Percentiles rank a stretch among this genome's conserved stretches.
These are phyloP conservation scores for Vicia villosa DNA, from an alignment of 306 rosid genomes.

Conservation along the genomic window DNA sequence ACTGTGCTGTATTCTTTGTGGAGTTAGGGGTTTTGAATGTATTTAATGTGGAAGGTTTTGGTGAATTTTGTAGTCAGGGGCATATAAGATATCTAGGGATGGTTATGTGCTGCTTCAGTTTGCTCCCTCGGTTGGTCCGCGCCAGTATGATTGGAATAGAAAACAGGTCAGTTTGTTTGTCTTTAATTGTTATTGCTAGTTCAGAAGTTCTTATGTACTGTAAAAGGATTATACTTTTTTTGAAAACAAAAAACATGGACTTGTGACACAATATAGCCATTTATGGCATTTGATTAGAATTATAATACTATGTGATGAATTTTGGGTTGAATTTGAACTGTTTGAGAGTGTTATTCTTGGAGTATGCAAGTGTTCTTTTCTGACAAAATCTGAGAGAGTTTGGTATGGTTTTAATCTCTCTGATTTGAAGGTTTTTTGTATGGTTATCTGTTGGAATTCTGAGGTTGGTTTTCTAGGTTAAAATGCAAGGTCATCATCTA, in stretches of 20 bases:
- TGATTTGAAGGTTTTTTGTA: slow-evolving; percentile 30
- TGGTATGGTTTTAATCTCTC: neutral
- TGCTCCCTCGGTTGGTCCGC: slow-evolving; percentile 78
- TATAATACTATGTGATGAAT: neutral
- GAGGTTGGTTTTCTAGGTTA: slow-evolving; percentile 21
- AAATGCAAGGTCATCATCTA: slow-evolving; percentile 18
- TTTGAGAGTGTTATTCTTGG: neutral
- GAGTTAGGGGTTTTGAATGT: neutral
- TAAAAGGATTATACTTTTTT: neutral
- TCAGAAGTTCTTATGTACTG: neutral
- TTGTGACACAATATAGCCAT: neutral
- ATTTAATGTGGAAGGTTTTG: slow-evolving; percentile 24
- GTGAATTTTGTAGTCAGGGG: slow-evolving; percentile 67
- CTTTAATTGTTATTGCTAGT: slow-evolving; percentile 7
- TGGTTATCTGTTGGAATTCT: slow-evolving; percentile 2
- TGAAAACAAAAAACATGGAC: neutral
- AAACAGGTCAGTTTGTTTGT: slow-evolving; percentile 67
- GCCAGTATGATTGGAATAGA: slow-evolving; percentile 83
- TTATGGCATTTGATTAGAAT: neutral
- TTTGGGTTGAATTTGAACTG: neutral
- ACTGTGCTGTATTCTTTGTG: neutral
- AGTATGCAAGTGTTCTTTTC: neutral
- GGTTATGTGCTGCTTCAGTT: slow-evolving; percentile 91
- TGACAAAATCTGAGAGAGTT: too few relatives aligned
- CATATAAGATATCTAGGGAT: slow-evolving; percentile 80